Evolutionary conservation across 1,284 basidiomycete genomes (phyloP).

Genomic region (Trametes sp.): DNA sequence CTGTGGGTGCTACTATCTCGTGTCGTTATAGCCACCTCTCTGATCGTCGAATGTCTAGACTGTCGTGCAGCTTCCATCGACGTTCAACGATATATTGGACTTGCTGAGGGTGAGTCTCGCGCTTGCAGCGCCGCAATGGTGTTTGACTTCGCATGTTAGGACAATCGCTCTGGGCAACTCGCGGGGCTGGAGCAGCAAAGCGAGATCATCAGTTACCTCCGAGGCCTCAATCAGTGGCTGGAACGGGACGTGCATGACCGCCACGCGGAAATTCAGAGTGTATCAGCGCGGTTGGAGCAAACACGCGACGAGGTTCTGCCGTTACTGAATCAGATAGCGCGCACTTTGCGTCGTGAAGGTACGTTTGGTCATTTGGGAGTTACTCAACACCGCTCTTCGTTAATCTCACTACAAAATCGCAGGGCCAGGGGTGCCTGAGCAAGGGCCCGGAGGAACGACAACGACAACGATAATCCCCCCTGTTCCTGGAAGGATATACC

Average conservation of each 20-base stretch:
- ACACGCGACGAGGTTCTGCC: conserved; percentile 48
- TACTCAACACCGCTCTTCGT: neutral
- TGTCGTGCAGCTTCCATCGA: conserved; percentile 64
- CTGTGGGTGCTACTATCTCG: conserved; percentile 41
- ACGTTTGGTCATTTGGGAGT: neutral
- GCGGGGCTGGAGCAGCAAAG: conserved; percentile 80
- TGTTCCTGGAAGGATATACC: conserved; percentile 38
- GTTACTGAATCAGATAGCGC: conserved; percentile 52
- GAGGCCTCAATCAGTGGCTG: conserved; percentile 75
- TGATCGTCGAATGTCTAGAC: conserved; percentile 48
- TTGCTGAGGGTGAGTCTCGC: conserved; percentile 60
- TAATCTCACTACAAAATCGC: no score
- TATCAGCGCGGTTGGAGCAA: conserved; percentile 68
- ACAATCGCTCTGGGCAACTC: conserved; percentile 73
- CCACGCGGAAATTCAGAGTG: conserved; percentile 71
- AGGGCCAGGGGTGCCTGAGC: neutral
- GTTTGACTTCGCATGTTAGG: conserved; percentile 50
- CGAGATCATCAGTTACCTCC: conserved; percentile 80
- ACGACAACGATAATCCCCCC: conserved; percentile 32
- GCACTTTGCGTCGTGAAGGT: conserved; percentile 28
- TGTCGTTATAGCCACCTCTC: neutral
- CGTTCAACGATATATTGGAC: conserved; percentile 58
- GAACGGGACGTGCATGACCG: conserved; percentile 77
- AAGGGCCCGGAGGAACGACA: neutral
- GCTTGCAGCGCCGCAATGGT: conserved; percentile 11